Conservation (phyloP, 768 basidiomycete species). For the Porphyrellus cyaneotinctus region DNA sequence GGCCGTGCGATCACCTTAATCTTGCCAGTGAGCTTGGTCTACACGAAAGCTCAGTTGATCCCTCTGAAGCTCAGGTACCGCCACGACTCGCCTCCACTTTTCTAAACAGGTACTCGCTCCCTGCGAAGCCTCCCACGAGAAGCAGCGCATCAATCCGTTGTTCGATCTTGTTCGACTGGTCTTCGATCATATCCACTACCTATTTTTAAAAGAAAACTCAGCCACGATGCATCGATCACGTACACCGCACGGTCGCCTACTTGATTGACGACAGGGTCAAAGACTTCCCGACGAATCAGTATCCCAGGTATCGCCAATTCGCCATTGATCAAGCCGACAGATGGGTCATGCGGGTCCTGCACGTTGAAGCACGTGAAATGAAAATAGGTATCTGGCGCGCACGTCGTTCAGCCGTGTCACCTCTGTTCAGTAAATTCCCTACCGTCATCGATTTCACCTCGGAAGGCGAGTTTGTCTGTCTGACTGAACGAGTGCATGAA, state of each 20-base stretch:
- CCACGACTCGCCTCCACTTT: slow-evolving; percentile 59
- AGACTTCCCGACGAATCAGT: slow-evolving; percentile 75
- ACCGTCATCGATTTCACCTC: slow-evolving; percentile 75
- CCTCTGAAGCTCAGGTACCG: background rate
- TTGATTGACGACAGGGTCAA: slow-evolving; percentile 82
- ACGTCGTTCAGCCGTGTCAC: slow-evolving; percentile 9
- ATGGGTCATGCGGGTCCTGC: slow-evolving; percentile 75
- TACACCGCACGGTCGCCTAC: slow-evolving; percentile 36
- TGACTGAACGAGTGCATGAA: slow-evolving; percentile 90
- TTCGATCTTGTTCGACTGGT: slow-evolving; percentile 62
- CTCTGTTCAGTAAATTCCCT: slow-evolving; percentile 16
- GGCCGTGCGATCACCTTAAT: slow-evolving; percentile 80
- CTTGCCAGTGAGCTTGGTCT: slow-evolving; percentile 63
- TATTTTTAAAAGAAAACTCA: slow-evolving; percentile 28
- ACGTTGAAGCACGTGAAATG: slow-evolving; percentile 90
- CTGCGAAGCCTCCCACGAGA: slow-evolving; percentile 87
- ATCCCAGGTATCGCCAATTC: slow-evolving; percentile 81
- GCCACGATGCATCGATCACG: slow-evolving; percentile 1
- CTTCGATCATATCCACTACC: slow-evolving; percentile 77
- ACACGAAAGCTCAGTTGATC: slow-evolving; percentile 13
- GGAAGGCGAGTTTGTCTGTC: slow-evolving; percentile 79
- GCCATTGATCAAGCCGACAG: slow-evolving; percentile 77
- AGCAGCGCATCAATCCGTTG: slow-evolving; percentile 78
- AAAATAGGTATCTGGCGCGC: slow-evolving; percentile 67
- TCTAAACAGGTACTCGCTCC: slow-evolving; percentile 79